Base-by-base conservation (phyloP, 805 yeast genomes). In the Yarrowia sp. region DNA sequence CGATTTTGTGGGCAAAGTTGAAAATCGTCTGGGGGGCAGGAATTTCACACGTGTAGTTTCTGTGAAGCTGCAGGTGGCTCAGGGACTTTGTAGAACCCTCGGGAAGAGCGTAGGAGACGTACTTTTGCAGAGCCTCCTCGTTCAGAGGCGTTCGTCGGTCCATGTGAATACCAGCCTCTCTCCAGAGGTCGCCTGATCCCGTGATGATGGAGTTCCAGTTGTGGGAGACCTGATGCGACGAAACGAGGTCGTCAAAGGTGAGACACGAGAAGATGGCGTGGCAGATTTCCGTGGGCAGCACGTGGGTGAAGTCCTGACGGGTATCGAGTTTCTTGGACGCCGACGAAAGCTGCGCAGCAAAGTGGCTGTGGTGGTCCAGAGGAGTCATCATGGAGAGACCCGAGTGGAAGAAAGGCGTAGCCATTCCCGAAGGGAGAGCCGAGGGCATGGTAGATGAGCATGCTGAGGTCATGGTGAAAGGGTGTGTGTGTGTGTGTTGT, bases 271-370 rank as follows among this genome's bases (percentile, higher is more conserved):
- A 63, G 16, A 63, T 48, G 35, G 26, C 56, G 45, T 40, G 56
- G 32, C 45, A 63, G 48, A 63, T 48, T n/a, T 63, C 67, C n/a
- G 56, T 63, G 38, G 67, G 67, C n/a, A 63, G 48, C 19, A 43
- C 42, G 41, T 32, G 16, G 36, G 52, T 19, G 14, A 59, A 59
- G 42, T 59, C 65, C 0, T 35, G 35, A 1, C 65, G 50, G 32
- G 65, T 59, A 41, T 59, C 65, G 52, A 59, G 65, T 8, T 45
- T 43, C 35, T 45, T 59, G 26, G 52, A 10, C 35, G 65, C 65
- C 2, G 26, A 15, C 7, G 50, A 45, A 9, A 59, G 65, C 14
- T 59, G 65, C 9, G 65, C 65, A 11, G 52, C 50, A 45, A 59
- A 42, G 42, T 59, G 65, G 16, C 35, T 14, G 42, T 59, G 50